These are phyloP conservation scores for Heterobasidion occidentale DNA, from an alignment of 1,284 basidiomycete genomes.

Conservation along the genomic window DNA sequence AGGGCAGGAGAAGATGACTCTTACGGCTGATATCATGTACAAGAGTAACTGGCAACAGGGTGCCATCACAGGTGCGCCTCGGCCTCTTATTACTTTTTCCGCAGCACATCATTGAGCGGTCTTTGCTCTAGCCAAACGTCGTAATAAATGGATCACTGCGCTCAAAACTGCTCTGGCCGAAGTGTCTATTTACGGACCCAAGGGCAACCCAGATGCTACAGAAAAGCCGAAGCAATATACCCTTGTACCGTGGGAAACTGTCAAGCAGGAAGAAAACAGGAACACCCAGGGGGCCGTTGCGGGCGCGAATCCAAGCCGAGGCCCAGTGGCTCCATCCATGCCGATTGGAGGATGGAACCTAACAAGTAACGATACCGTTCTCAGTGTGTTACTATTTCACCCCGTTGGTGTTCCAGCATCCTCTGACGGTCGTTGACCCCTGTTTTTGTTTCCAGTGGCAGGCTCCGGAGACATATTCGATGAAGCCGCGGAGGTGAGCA, in stretches of 20 bases:
- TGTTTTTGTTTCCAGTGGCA: slow-evolving; percentile 27
- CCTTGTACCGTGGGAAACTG: slow-evolving; percentile 63
- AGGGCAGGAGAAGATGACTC: slow-evolving; percentile 72
- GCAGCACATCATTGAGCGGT: background rate
- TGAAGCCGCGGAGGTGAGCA: slow-evolving; percentile 37
- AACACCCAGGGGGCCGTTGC: background rate
- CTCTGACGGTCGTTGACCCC: background rate
- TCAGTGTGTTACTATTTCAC: slow-evolving; percentile 26
- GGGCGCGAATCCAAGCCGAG: slow-evolving; percentile 7
- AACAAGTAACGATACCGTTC: slow-evolving; percentile 40
- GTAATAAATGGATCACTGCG: slow-evolving; percentile 90
- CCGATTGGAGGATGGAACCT: slow-evolving; percentile 40
- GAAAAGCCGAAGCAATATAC: slow-evolving; percentile 55
- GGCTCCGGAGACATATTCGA: slow-evolving; percentile 45
- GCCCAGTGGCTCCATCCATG: slow-evolving; percentile 8
- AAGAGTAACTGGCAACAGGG: slow-evolving; percentile 87
- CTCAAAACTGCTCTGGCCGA: slow-evolving; percentile 71
- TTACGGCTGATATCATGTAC: slow-evolving; percentile 84
- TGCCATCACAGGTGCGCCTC: slow-evolving; percentile 55
- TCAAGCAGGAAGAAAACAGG: slow-evolving; percentile 35
- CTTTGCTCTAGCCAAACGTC: slow-evolving; percentile 47
- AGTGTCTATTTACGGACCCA: slow-evolving; percentile 70
- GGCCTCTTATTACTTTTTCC: slow-evolving; percentile 3
- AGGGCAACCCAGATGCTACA: slow-evolving; percentile 53
- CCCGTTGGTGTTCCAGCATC: slow-evolving; percentile 13